Conservation (phyloP, 495 filamentous ascomycete species). For the Penicillium flavigenum region DNA sequence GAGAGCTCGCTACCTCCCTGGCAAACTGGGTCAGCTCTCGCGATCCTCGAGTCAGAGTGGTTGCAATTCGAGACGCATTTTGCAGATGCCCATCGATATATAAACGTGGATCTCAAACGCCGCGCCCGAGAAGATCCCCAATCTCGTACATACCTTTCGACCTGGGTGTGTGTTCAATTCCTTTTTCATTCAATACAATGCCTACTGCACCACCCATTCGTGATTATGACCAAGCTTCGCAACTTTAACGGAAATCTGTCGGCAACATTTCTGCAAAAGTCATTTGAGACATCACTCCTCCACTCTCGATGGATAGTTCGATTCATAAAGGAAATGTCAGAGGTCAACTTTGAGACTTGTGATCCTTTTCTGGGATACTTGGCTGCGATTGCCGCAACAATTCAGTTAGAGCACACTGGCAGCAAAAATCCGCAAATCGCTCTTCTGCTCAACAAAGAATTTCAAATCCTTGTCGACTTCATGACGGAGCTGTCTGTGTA, state of each 20-base stretch:
- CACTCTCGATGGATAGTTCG: constrained; percentile 34
- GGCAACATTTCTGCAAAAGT: constrained; percentile 34
- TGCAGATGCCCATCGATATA: constrained; percentile 30
- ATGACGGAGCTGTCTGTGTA: constrained; percentile 24
- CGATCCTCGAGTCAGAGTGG: constrained; percentile 33
- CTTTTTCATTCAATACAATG: constrained; percentile 33
- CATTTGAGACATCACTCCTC: constrained; percentile 32
- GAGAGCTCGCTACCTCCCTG: constrained; percentile 25
- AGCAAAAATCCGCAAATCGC: constrained; percentile 31
- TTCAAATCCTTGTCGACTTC: constrained; percentile 26
- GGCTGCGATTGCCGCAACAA: constrained; percentile 32
- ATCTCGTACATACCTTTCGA: constrained; percentile 25
- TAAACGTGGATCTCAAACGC: constrained; percentile 29
- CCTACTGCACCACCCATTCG: constrained; percentile 32
- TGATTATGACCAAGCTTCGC: constrained; percentile 34
- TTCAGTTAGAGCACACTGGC: constrained; percentile 31
- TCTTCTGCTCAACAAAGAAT: constrained; percentile 27
- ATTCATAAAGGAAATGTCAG: constrained; percentile 29
- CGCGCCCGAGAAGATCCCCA: constrained; percentile 28
- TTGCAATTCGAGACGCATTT: constrained; percentile 35
- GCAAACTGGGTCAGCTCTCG: constrained; percentile 30
- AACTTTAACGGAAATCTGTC: constrained; percentile 29
- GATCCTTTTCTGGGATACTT: constrained; percentile 35
- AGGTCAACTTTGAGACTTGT: constrained; percentile 19
- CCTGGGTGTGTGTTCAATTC: constrained; percentile 33